phyloP scores from a whole-genome alignment of 306 rosid genomes.

The Lagenaria siceraria region DNA sequence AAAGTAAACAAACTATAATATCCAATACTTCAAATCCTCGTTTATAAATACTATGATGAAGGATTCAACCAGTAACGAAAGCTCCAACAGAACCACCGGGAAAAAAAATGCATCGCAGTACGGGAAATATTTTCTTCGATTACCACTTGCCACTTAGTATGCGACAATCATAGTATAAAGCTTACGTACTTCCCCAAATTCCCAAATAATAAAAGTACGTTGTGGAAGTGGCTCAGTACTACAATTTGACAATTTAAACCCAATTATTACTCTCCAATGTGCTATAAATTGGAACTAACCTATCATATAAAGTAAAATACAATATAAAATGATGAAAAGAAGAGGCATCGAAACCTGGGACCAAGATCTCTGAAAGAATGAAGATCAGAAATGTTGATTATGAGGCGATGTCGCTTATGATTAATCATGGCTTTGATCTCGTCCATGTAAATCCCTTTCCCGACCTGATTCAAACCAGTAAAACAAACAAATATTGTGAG shows the following conservation, averaged over 20 bases:
- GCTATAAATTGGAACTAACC: not conserved
- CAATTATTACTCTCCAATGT: not conserved
- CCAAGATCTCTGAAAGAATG: constrained; percentile 79
- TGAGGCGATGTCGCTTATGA: constrained; percentile 75
- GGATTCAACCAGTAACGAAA: not conserved
- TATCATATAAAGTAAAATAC: not conserved
- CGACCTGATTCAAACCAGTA: constrained; percentile 15
- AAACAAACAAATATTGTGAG: not conserved
- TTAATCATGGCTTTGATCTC: constrained; percentile 75
- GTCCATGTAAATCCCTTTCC: constrained; percentile 62
- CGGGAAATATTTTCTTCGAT: not conserved
- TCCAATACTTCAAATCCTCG: not conserved
- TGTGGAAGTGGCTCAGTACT: not conserved
- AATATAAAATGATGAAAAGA: not conserved
- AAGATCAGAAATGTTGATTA: constrained; percentile 87
- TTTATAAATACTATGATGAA: not conserved
- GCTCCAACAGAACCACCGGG: not conserved
- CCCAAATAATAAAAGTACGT: not conserved
- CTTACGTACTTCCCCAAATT: not conserved
- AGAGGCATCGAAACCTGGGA: constrained; percentile 30
- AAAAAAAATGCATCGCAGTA: not conserved
- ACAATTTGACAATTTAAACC: not conserved
- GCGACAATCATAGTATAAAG: not conserved
- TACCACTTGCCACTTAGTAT: not conserved
- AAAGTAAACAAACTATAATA: not conserved